Percentiles rank a stretch among this genome's conserved stretches.
Conservation (phyloP, 1,284 basidiomycete genomes). For the Ustilago trichophora region DNA sequence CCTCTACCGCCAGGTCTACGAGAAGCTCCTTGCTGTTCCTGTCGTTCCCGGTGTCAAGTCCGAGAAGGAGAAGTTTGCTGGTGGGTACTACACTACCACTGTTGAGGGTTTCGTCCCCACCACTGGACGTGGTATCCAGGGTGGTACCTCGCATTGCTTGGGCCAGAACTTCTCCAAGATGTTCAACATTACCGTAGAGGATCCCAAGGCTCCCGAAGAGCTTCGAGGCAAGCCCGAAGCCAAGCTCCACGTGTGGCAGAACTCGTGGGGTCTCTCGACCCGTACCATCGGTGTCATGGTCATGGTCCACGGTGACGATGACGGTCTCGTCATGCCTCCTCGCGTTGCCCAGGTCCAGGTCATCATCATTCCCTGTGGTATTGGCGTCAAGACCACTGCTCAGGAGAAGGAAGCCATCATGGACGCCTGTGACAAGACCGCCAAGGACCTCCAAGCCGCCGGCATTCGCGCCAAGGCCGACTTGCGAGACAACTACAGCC, state of each 20-base stretch:
- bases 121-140: slow-evolving; percentile 96
- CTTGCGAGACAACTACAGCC: slow-evolving; percentile 92
- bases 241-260: slow-evolving; percentile 92
- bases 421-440: slow-evolving; percentile 74
- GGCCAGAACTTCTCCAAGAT: slow-evolving; percentile 99
- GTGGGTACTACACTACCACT: slow-evolving; percentile 96
- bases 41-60: slow-evolving; percentile 97
- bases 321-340: slow-evolving; percentile 93
- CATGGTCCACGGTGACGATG: slow-evolving; percentile 98
- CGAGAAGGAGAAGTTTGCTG: slow-evolving; percentile 99
- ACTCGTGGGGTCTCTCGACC: slow-evolving; percentile 98
- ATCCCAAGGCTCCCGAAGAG: slow-evolving; percentile 68
- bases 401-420: slow-evolving; percentile 76
- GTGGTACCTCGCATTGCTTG: slow-evolving; percentile 94
- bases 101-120: slow-evolving; percentile 98
- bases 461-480: slow-evolving; percentile 89
- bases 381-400: slow-evolving; percentile 71
- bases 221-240: slow-evolving; percentile 60
- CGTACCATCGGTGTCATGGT: slow-evolving; percentile 98
- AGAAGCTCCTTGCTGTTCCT: slow-evolving; percentile 95
- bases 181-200: slow-evolving; percentile 98
- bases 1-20: slow-evolving; percentile 94
- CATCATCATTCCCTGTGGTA: slow-evolving; percentile 90
- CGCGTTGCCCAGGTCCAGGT: slow-evolving; percentile 92
- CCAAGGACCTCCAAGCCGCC: slow-evolving; percentile 70